These are phyloP conservation scores for Kurtzmaniella natalensis DNA, from an alignment of 1,139 yeast species.

Conservation along the genomic window DNA sequence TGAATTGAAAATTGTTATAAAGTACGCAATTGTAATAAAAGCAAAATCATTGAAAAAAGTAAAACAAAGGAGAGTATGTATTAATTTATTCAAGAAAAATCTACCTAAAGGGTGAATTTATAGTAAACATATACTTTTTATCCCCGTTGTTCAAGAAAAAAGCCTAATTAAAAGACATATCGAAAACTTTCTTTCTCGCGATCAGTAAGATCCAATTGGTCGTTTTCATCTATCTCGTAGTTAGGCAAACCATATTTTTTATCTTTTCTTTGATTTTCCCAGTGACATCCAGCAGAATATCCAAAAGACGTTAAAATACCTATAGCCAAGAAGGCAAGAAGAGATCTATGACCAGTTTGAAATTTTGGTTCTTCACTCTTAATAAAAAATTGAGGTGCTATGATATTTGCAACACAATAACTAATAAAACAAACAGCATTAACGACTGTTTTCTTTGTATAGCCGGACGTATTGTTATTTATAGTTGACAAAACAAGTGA, in stretches of 20 bases:
- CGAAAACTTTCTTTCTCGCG: constrained; percentile 16
- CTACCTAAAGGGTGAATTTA: too few species aligned
- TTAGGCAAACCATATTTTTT: constrained; percentile 14
- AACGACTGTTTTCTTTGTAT: constrained; percentile 34
- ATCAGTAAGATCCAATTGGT: constrained; percentile 15
- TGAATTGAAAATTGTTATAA: too few species aligned
- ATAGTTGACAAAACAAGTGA: constrained; percentile 37
- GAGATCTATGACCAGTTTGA: constrained; percentile 3
- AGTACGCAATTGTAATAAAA: too few species aligned
- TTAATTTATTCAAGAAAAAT: too few species aligned
- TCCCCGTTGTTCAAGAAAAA: too few species aligned
- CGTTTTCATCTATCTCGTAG: constrained; percentile 10
- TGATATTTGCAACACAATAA: constrained; percentile 37
- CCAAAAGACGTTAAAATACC: constrained; percentile 6
- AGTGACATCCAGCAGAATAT: constrained; percentile 10
- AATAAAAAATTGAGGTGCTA: constrained; percentile 37
- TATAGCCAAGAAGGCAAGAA: constrained; percentile 1
- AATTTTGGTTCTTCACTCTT: constrained; percentile 1
- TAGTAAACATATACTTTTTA: too few species aligned
- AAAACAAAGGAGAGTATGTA: too few species aligned
- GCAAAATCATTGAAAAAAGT: too few species aligned
- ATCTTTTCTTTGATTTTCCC: constrained; percentile 13
- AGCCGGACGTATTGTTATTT: constrained; percentile 24
- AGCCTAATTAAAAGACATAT: constrained; percentile 14
- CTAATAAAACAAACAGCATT: constrained; percentile 26